Base-by-base conservation (phyloP, 176 grass and related monocot species). In the Poa annua region DNA sequence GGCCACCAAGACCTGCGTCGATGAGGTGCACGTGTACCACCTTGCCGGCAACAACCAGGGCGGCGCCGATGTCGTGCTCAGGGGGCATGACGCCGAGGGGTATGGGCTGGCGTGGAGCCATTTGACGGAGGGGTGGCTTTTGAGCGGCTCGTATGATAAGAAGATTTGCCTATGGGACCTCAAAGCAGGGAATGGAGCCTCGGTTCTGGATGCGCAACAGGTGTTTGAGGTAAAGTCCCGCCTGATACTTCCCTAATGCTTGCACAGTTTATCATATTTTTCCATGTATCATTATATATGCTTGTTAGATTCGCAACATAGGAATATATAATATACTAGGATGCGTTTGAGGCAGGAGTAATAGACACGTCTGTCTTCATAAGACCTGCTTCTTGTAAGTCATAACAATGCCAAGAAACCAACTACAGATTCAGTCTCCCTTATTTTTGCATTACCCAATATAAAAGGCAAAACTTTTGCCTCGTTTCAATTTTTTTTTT, bases 121-220 rank as follows among this genome's bases (percentile, higher is more conserved):
- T 0, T 38, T 89, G 48, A 99, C 86, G 81, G 93, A 96, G 78
- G 96, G 96, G 7, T 90, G 69, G 71, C 74, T 99, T 6, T 76
- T 99, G 84, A 99, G 93, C 47, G 96, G 93, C 21, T 99, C 96
- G 7, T 99, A 96, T 44, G 96, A 99, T 78, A 91, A 89, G 87
- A 99, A 93, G 78, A 89, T 99, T 73, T 99, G 93, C 76, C 62
- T 99, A 16, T 99, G 96, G 96, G 96, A 99, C 89, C 81, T 96
- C 24, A 74, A 68, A 11, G 70, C 72, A 38, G 79, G 50, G 50
- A 87, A 64, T 45, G 85, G 83, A 15, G 75, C 82, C 11, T 29
- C 80, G 15, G 78, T 85, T 84, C 89, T 96, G 44, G 89, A 96
- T 72, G 91, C 91, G 29, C 81, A 85, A 2, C 71, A 96, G 32